Conservation (phyloP, 805 yeast genomes). For the Ogataea nitratoaversa region DNA sequence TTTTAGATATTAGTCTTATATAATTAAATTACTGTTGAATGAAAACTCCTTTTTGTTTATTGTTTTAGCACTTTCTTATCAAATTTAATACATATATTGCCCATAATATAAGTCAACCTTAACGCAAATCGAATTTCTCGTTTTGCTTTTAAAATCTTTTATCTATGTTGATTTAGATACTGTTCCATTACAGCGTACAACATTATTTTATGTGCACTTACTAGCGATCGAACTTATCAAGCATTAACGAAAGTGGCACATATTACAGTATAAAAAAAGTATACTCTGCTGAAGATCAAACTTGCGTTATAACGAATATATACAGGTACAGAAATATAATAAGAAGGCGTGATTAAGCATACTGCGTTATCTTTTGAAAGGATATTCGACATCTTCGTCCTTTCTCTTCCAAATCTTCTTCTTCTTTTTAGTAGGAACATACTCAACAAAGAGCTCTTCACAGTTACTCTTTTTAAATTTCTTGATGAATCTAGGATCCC, state of each 20-base stretch:
- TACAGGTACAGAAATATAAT: not conserved
- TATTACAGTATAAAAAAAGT: not conserved
- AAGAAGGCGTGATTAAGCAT: too few species aligned
- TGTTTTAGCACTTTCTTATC: not conserved
- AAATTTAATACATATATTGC: not conserved
- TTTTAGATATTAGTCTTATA: not conserved
- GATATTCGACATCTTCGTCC: slow-evolving; percentile 79
- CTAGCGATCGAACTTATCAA: too few species aligned
- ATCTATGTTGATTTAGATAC: too few species aligned
- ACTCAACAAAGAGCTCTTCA: slow-evolving; percentile 82
- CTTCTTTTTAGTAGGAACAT: slow-evolving; percentile 74
- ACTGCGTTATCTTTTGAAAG: slow-evolving; percentile 59
- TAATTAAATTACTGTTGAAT: not conserved
- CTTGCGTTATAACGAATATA: too few species aligned
- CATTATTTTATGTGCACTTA: too few species aligned
- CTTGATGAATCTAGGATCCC: slow-evolving; percentile 93
- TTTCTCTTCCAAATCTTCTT: slow-evolving; percentile 91
- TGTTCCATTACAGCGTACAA: too few species aligned
- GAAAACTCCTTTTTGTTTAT: slow-evolving; percentile 1
- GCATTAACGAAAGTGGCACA: not conserved
- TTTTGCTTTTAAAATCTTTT: too few species aligned
- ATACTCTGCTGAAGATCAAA: too few species aligned
- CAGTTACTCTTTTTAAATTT: slow-evolving; percentile 60
- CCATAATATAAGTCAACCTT: too few species aligned
- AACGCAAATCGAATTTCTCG: too few species aligned